A percentile compares a stretch with the other conserved stretches of the same genome.
phyloP scores from a whole-genome alignment of 2,329 filamentous ascomycete species.

The Aspergillus aculeatinus region DNA sequence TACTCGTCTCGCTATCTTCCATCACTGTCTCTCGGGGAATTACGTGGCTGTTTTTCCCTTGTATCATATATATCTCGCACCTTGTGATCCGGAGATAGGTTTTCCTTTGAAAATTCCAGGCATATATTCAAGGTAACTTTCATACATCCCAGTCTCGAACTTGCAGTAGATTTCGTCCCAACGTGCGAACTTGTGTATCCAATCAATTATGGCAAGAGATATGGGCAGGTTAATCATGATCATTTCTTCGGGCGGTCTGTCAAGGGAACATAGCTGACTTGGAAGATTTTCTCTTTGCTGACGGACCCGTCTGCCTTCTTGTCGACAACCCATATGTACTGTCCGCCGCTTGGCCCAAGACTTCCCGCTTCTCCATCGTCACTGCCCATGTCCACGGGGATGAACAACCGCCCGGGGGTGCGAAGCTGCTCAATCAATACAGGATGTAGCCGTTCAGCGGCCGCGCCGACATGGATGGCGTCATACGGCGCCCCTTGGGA shows the following conservation, averaged over 20 bases:
- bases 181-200: not conserved
- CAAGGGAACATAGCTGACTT: conserved; percentile 64
- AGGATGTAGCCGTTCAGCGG: conserved; percentile 70
- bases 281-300: conserved; percentile 57
- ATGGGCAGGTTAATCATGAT: not conserved
- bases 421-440: conserved; percentile 74
- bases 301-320: conserved; percentile 60
- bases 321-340: conserved; percentile 64
- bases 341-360: conserved; percentile 36
- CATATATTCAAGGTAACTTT: not conserved
- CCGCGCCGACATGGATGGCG: conserved; percentile 92
- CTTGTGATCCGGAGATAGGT: too few species aligned
- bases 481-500: conserved; percentile 67
- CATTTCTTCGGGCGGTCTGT: conserved; percentile 55
- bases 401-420: conserved; percentile 70
- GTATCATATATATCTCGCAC: too few species aligned
- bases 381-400: conserved; percentile 57
- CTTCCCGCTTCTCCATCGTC: conserved; percentile 22
- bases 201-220: not conserved
- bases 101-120: not conserved
- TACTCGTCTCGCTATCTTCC: not conserved
- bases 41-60: too few species aligned
- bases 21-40: not conserved
- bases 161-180: not conserved
- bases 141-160: not conserved